Evolutionary conservation across 805 yeast genomes (phyloP), one percentile per base, ranked within the genome.

Genomic region (Kodamaea fukazawae): DNA sequence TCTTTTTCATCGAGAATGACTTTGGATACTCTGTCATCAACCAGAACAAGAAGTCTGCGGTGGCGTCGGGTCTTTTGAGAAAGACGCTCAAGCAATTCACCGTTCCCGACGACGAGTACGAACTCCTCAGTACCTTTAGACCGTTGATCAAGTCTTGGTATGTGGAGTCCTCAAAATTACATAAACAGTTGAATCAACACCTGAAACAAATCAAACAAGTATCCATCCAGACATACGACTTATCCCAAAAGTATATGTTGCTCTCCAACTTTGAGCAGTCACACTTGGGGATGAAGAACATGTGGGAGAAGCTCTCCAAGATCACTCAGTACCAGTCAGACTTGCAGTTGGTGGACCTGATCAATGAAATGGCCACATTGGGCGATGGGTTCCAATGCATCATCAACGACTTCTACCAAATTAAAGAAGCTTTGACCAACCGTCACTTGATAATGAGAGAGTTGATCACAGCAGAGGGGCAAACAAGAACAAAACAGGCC

Each of bases 361-460:
- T 86, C 7, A 75, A 81, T 43, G 86, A 83, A 46, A 70, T 79
- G 61, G 89, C 93, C 0, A 72, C 84, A 0, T 60, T 91, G 26
- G 89, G 86, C 2, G 97, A 91, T 51, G 84, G 84, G 1, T 57
- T 88, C 11, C 78, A 72, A 41, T 68, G 76, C 51, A 66, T 88
- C 20, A 67, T 79, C 3, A 76, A 76, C 45, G 96, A 90, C 51
- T 83, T 93, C 11, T 93, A 83, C 59, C 81, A 84, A 42, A 83
- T 90, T 42, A 93, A 93, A 60, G 99, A 93, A 62, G 83, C 96
- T 0, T 68, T 93, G 40, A 93, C 99, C 0, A 90, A 91, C 62
- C 73, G 99, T 43, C 96, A 93, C 59, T 70, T 93, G 42, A 64
- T 91, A 28, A 93, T 93, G 96, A 75, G 97, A 39, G 99, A 93